Evolutionary conservation across 805 yeast genomes (phyloP).

Genomic region (Pichia heedii): DNA sequence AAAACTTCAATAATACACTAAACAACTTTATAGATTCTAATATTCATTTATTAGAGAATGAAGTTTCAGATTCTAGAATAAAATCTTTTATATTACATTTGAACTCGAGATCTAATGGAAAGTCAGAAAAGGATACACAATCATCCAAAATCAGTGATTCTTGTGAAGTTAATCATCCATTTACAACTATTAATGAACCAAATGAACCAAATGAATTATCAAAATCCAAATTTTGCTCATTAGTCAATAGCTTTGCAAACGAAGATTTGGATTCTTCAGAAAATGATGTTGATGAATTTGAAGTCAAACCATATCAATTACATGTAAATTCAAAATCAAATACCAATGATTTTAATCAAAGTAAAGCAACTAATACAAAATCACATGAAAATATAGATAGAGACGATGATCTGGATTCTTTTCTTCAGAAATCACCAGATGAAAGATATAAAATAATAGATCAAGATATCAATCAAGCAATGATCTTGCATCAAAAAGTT

Average conservation of each 20-base stretch:
- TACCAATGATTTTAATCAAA: no score
- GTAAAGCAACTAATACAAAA: background rate
- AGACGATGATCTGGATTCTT: background rate
- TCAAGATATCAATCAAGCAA: conserved; percentile 4
- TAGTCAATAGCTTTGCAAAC: background rate
- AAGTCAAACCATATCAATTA: background rate
- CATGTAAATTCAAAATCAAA: background rate
- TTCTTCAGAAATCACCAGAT: background rate
- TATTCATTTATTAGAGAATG: background rate
- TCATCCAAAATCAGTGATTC: no score
- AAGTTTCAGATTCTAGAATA: background rate
- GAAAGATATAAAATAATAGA: conserved; percentile 4
- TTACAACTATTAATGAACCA: background rate
- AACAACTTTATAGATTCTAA: background rate
- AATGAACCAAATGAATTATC: background rate
- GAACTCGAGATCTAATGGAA: background rate
- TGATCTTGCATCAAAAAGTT: background rate
- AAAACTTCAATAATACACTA: background rate
- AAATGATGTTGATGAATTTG: background rate
- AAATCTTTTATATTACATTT: background rate
- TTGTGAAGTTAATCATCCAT: no score
- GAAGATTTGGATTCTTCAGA: background rate
- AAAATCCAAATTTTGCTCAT: background rate
- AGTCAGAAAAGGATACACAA: background rate
- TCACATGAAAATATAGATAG: background rate